These are phyloP conservation scores for Cladosporium halotolerans DNA, from an alignment of 2,329 filamentous ascomycete genomes.

Conservation along the genomic window DNA sequence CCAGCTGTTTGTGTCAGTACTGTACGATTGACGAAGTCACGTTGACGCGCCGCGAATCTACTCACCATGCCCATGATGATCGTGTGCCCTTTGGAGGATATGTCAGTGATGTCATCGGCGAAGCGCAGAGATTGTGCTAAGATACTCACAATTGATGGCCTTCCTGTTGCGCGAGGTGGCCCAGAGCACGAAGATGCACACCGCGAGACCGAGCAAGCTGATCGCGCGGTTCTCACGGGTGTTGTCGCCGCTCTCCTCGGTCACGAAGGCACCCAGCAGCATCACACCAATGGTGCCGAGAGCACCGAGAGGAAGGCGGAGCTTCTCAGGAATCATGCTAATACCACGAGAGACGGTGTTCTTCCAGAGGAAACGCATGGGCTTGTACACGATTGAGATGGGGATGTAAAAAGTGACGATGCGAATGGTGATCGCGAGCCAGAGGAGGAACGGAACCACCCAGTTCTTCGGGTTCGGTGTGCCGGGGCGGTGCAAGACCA, in stretches of 20 bases:
- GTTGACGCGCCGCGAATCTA: not conserved
- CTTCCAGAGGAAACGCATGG: conserved; percentile 62
- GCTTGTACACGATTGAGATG: conserved; percentile 58
- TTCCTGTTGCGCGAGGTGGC: conserved; percentile 64
- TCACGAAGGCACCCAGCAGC: conserved; percentile 70
- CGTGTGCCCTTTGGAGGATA: conserved; percentile 31
- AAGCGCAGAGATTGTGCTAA: conserved; percentile 19
- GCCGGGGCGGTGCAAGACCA: conserved; percentile 58
- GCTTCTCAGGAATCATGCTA: conserved; percentile 58
- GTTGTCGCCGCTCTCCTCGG: conserved; percentile 66
- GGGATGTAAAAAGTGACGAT: conserved; percentile 69
- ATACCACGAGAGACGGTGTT: conserved; percentile 56
- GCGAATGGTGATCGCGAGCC: conserved; percentile 66
- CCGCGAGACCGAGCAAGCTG: conserved; percentile 68
- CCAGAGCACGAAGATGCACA: conserved; percentile 65
- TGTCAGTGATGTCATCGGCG: not conserved
- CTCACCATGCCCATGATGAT: conserved; percentile 71
- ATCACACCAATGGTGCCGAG: conserved; percentile 62
- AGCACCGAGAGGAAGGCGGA: conserved; percentile 59
- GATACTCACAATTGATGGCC: conserved; percentile 33
- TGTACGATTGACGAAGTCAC: not conserved
- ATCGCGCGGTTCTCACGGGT: conserved; percentile 73
- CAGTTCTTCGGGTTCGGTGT: conserved; percentile 60
- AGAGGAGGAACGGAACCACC: conserved; percentile 78
- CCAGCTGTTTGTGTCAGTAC: conserved; percentile 36